phyloP scores from a whole-genome alignment of 768 basidiomycete genomes.

The Leucocoprinus birnbaumii region DNA sequence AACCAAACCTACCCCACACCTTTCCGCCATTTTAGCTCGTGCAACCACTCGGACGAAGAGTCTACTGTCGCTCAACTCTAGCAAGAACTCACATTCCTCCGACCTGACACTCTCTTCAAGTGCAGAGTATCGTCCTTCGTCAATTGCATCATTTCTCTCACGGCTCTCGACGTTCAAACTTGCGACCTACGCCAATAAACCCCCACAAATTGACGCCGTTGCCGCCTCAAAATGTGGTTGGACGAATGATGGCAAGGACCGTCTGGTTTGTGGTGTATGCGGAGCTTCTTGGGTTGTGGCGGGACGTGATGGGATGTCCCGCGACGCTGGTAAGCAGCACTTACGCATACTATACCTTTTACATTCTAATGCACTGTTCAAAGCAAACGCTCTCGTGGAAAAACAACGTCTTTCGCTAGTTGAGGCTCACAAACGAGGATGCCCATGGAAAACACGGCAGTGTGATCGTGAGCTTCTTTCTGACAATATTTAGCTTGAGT shows the following conservation, averaged over 20 bases:
- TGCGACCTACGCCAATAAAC: conserved; percentile 79
- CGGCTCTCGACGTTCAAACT: conserved; percentile 79
- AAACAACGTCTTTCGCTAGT: conserved; percentile 68
- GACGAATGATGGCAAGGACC: conserved; percentile 81
- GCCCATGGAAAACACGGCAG: conserved; percentile 81
- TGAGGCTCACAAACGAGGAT: conserved; percentile 73
- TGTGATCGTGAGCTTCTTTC: conserved; percentile 66
- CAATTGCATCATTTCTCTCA: conserved; percentile 65
- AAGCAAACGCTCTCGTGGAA: conserved; percentile 69
- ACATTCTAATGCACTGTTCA: no score
- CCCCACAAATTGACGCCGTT: conserved; percentile 68
- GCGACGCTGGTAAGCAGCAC: conserved; percentile 68
- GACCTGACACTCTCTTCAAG: conserved; percentile 30
- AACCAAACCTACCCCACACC: conserved; percentile 63
- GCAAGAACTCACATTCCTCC: conserved; percentile 26
- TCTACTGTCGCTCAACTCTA: conserved; percentile 42
- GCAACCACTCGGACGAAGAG: conserved; percentile 56
- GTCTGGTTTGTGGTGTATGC: conserved; percentile 73
- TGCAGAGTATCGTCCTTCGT: conserved; percentile 78
- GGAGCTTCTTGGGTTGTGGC: conserved; percentile 71
- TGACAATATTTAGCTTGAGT: no score
- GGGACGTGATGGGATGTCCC: conserved; percentile 65
- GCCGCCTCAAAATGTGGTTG: conserved; percentile 82
- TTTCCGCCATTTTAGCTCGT: conserved; percentile 70
- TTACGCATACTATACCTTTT: conserved; percentile 12